Evolutionary conservation across 2,329 filamentous ascomycete genomes (phyloP).

Genomic region (Sporothrix globosa): DNA sequence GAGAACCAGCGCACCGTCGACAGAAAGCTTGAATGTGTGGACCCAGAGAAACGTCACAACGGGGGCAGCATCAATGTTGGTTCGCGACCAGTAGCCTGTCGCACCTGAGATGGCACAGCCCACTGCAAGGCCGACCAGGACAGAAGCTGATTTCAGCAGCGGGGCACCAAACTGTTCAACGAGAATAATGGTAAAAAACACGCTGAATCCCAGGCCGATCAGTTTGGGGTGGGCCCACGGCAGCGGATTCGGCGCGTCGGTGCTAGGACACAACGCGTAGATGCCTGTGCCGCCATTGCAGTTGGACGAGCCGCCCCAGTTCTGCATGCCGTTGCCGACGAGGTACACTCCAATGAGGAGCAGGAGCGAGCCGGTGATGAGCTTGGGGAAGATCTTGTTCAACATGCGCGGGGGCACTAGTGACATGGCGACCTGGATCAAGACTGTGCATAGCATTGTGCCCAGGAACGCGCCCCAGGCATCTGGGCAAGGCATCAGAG

Average conservation of each 20-base stretch:
- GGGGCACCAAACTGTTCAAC: slow-evolving; percentile 72
- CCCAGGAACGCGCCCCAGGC: slow-evolving; percentile 69
- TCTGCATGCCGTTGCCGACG: slow-evolving; percentile 2
- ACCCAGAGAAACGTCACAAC: slow-evolving; percentile 7
- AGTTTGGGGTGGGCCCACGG: slow-evolving; percentile 63
- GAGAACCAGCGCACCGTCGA: slow-evolving; percentile 74
- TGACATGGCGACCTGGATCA: slow-evolving; percentile 64
- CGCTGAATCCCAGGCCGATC: slow-evolving; percentile 69
- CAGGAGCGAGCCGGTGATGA: slow-evolving; percentile 1
- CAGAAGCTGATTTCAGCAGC: slow-evolving; percentile 1
- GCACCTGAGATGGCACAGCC: not conserved
- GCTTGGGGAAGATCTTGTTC: not conserved
- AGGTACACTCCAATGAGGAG: not conserved
- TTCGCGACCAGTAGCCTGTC: slow-evolving; percentile 8
- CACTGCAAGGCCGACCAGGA: not conserved
- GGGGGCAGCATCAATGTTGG: not conserved
- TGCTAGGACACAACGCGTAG: slow-evolving; percentile 60
- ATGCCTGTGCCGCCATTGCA: slow-evolving; percentile 51
- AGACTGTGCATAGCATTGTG: slow-evolving; percentile 53
- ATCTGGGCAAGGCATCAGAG: slow-evolving; percentile 62
- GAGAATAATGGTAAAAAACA: slow-evolving; percentile 76
- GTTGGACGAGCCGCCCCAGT: slow-evolving; percentile 46
- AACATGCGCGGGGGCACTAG: not conserved
- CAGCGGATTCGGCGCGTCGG: slow-evolving; percentile 62
- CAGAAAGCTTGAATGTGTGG: slow-evolving; percentile 69